A percentile compares a stretch with the other conserved stretches of the same genome.
These are phyloP conservation scores for Fraxinus pennsylvanica DNA, from an alignment of 257 asterid species.

Conservation along the genomic window DNA sequence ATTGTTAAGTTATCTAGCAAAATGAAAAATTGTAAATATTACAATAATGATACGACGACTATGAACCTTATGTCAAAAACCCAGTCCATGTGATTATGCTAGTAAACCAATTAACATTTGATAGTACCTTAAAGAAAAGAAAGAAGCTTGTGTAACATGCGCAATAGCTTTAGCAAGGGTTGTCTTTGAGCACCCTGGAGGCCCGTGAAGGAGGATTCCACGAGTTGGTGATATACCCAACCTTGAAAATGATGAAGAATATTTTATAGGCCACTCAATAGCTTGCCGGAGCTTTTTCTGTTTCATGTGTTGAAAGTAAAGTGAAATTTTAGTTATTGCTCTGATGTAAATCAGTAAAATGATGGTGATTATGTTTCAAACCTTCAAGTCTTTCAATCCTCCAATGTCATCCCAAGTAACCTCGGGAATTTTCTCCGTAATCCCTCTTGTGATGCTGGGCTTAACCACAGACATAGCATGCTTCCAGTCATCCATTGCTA, in stretches of 20 bases:
- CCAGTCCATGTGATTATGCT: neutral
- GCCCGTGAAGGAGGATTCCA: conserved; percentile 95
- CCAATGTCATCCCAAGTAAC: conserved; percentile 98
- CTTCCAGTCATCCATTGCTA: conserved; percentile 69
- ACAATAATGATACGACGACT: neutral
- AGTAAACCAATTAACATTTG: neutral
- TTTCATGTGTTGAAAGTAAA: conserved; percentile 26
- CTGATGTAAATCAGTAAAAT: conserved; percentile 11
- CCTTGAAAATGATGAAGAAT: conserved; percentile 67
- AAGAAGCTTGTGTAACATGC: conserved; percentile 91
- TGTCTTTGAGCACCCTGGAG: conserved; percentile 99
- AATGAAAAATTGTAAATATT: neutral
- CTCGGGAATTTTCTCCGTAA: conserved; percentile 80
- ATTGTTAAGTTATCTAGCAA: neutral
- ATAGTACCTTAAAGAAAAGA: conserved; percentile 84
- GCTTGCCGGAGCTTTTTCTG: conserved; percentile 98
- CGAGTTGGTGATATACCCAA: conserved; percentile 79
- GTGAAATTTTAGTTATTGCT: conserved; percentile 23
- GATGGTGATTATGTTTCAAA: conserved; percentile 30
- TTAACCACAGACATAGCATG: conserved; percentile 79
- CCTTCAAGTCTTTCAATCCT: conserved; percentile 84
- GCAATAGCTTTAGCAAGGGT: conserved; percentile 98
- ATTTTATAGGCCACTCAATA: conserved; percentile 95
- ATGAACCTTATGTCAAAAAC: neutral
- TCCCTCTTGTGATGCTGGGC: conserved; percentile 95